phyloP scores from a whole-genome alignment of 495 filamentous ascomycete species.

The Trichoderma parareesei region DNA sequence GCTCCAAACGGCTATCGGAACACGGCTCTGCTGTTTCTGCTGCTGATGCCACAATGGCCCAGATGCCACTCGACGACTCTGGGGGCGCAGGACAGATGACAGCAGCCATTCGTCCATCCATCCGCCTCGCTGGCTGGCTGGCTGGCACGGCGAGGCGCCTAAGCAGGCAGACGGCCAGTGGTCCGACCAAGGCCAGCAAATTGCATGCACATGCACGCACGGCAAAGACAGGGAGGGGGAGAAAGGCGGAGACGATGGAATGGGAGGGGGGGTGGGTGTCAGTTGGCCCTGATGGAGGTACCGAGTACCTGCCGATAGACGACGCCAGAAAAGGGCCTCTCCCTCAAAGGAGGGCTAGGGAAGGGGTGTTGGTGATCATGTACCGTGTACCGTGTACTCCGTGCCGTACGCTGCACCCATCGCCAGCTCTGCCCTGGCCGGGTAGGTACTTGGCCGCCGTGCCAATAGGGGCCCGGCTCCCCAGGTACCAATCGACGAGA shows the following conservation, averaged over 20 bases:
- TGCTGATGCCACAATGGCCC: background rate
- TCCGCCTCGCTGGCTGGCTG: background rate
- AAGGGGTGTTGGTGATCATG: background rate
- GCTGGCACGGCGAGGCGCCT: background rate
- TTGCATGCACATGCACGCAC: conserved; percentile 10
- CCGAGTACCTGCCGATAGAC: background rate
- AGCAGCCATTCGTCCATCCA: background rate
- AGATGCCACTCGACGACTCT: background rate
- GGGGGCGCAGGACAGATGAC: background rate
- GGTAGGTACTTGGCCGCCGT: background rate
- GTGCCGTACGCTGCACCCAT: background rate
- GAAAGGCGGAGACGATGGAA: background rate
- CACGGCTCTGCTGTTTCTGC: background rate
- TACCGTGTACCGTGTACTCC: background rate
- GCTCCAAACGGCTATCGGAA: background rate
- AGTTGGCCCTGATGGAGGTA: background rate
- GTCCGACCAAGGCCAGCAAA: conserved; percentile 3
- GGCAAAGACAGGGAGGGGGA: conserved; percentile 3
- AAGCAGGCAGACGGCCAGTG: background rate
- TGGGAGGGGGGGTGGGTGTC: conserved; percentile 7
- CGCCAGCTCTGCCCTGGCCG: too few relatives aligned
- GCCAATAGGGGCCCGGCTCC: background rate
- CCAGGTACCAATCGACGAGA: background rate
- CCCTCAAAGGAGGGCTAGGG: background rate
- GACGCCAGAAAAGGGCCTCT: background rate